Evolutionary conservation across 805 yeast species (phyloP), one percentile per base, ranked within the genome.

Genomic region (Vanderwaltozyma verrucispora): DNA sequence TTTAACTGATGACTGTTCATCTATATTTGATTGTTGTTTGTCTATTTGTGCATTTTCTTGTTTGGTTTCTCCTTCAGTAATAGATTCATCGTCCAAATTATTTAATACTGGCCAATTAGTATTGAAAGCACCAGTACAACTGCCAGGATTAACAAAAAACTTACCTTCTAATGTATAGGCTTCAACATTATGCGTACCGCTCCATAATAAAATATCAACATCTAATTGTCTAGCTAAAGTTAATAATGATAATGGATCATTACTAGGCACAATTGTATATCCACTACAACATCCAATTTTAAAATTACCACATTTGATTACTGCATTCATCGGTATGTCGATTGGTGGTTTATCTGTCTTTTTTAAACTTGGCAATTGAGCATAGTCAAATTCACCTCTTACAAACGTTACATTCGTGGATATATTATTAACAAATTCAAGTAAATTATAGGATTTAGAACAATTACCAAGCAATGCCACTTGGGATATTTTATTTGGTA

Each of bases 101-200:
- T 56, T 56, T 1, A 49, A 51, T 20, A 59, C 47, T 5, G 77
- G 77, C 62, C 77, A 75, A 50, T 77, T 80, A 24, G 82, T 71
- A 30, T 72, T 71, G 46, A 72, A 75, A 0, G 96, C 96, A 19
- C 98, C 98, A 0, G 96, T 88, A 30, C 94, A 94, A 54, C 94
- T 81, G 0, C 98, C 98, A 0, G 98, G 97, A 56, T 85, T 89
- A n/a, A 92, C 72, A 53, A 92, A 92, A 57, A 88, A 85, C 60
- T 84, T 85, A 17, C 94, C 94, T 46, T 87, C 97, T 40, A 88
- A 64, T 9, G 92, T 83, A 53, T 87, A 89, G 0, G 96, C 96
- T 54, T 89, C 97, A 4, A 86, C 94, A 46, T 77, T 75, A 56
- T 86, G 95, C 2, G 95, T 81, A 0, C 95, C 95, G 12, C 97